These are phyloP conservation scores for Colletotrichum brevisporum DNA, from an alignment of 2,329 filamentous ascomycete species.

Conservation along the genomic window DNA sequence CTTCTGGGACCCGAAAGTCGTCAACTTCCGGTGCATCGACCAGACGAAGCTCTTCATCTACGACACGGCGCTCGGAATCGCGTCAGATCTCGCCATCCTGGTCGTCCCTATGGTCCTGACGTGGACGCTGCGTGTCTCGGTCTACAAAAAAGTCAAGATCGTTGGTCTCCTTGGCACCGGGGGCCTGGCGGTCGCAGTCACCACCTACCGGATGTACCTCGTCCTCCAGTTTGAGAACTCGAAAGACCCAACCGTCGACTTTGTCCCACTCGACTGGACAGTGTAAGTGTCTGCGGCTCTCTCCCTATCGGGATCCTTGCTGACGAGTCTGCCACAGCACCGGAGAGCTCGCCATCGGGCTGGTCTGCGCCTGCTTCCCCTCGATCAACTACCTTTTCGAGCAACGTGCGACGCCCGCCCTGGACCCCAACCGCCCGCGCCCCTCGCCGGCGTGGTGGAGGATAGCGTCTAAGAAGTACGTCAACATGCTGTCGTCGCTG, in stretches of 20 bases:
- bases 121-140: conserved; percentile 47
- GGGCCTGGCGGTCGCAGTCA: conserved; percentile 47
- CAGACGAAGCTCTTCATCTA: conserved; percentile 50
- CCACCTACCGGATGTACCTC: conserved; percentile 46
- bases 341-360: conserved; percentile 42
- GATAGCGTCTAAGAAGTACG: not conserved
- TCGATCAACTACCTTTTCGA: conserved; percentile 42
- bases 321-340: conserved; percentile 20
- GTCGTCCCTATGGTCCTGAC: conserved; percentile 51
- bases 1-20: conserved; percentile 43
- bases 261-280: conserved; percentile 41
- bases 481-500: conserved; percentile 16
- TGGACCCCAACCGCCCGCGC: not conserved
- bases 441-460: conserved; percentile 9
- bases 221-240: conserved; percentile 42
- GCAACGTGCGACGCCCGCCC: not conserved
- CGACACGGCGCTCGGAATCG: conserved; percentile 49
- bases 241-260: conserved; percentile 45
- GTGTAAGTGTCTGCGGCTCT: conserved; percentile 23
- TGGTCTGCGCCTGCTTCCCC: conserved; percentile 42
- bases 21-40: conserved; percentile 47
- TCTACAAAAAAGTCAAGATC: conserved; percentile 51
- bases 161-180: conserved; percentile 48
- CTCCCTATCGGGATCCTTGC: not conserved
- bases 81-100: conserved; percentile 53